Evolutionary conservation across 139 green algal genomes (phyloP).

Genomic region (Ettlia oleoabundans): DNA sequence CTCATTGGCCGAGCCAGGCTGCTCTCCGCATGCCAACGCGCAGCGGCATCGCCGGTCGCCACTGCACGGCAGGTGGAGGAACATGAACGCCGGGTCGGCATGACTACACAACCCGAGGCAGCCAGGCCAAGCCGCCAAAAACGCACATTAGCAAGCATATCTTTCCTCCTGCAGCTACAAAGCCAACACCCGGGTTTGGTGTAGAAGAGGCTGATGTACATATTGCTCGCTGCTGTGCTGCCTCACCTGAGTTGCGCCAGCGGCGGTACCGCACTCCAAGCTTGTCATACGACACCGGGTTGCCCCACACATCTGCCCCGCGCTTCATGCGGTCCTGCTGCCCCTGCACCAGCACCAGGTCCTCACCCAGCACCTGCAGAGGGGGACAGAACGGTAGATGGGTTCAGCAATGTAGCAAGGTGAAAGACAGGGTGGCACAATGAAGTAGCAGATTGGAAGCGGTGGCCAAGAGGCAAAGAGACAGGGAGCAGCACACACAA

Average conservation of each 20-base stretch:
- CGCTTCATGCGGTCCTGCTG: conserved; percentile 94
- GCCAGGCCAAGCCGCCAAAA: neutral
- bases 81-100: too few species aligned
- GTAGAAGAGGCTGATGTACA: too few species aligned
- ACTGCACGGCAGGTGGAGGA: neutral
- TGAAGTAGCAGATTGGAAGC: neutral
- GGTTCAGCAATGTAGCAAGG: neutral
- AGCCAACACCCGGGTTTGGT: too few species aligned
- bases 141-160: too few species aligned
- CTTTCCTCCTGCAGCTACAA: too few species aligned
- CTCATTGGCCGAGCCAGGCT: conserved; percentile 11
- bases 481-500: neutral
- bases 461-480: neutral
- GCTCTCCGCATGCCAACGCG: neutral
- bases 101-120: neutral
- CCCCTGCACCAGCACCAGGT: conserved; percentile 93
- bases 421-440: neutral
- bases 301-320: conserved; percentile 87
- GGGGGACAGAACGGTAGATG: neutral
- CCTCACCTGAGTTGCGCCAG: conserved; percentile 40
- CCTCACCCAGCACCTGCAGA: conserved; percentile 91
- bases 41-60: neutral
- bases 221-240: too few species aligned
- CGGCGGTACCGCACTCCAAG: conserved; percentile 92
- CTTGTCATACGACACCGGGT: conserved; percentile 98